Evolutionary conservation across 2,329 filamentous ascomycete species (phyloP).

Genomic region (Aspergillus ruber): DNA sequence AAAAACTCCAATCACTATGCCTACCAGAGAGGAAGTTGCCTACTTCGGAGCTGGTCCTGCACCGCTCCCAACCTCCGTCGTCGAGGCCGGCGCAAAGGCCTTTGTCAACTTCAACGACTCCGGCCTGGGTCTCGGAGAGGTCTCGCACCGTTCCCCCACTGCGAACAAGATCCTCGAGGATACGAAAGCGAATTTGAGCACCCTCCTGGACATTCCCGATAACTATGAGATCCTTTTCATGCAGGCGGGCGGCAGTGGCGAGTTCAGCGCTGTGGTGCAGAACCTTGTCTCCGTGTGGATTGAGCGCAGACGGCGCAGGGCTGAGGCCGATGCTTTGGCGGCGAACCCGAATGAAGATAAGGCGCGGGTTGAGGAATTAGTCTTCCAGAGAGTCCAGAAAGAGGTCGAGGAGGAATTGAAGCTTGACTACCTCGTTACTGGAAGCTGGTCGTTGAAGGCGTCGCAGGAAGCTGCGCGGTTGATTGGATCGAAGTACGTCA

Average conservation of each 20-base stretch:
- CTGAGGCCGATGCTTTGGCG: conserved; percentile 49
- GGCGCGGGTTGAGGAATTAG: conserved; percentile 48
- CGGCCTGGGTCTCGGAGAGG: conserved; percentile 81
- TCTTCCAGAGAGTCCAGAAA: conserved; percentile 56
- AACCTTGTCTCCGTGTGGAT: conserved; percentile 83
- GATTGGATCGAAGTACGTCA: conserved; percentile 68
- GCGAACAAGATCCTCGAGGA: conserved; percentile 73
- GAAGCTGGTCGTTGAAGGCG: conserved; percentile 85
- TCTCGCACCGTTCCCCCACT: conserved; percentile 76
- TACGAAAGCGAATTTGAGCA: conserved; percentile 66
- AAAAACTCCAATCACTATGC: conserved; percentile 42
- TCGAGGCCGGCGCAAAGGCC: conserved; percentile 68
- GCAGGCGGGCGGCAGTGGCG: conserved; percentile 74
- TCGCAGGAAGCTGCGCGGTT: conserved; percentile 74
- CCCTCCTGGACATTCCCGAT: conserved; percentile 72
- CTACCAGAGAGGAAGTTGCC: conserved; percentile 64
- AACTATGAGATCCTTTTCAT: conserved; percentile 74
- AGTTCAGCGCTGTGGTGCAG: conserved; percentile 78
- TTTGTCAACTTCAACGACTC: conserved; percentile 75
- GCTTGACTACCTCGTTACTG: conserved; percentile 85
- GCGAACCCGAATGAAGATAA: conserved; percentile 39
- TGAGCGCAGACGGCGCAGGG: conserved; percentile 56
- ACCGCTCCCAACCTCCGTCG: conserved; percentile 71
- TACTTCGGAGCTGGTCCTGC: conserved; percentile 92
- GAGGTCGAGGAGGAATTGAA: conserved; percentile 65